Evolutionary conservation across 2,329 filamentous ascomycete genomes (phyloP).

Genomic region (Colletotrichum orbiculare): DNA sequence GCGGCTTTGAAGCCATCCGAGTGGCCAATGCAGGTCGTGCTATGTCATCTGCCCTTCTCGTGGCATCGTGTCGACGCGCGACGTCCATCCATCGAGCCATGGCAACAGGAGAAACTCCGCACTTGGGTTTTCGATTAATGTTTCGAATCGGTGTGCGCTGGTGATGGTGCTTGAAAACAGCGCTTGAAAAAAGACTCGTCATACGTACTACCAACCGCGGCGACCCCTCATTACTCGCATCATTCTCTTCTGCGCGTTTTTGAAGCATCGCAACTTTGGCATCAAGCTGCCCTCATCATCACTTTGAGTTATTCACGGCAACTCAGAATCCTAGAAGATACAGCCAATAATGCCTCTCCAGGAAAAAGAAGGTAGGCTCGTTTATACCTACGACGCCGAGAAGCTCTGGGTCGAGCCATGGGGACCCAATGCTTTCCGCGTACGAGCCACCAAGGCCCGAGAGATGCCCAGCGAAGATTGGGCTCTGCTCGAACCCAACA

Average conservation of each 20-base stretch:
- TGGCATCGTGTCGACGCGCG: constrained; percentile 22
- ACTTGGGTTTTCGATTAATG: neutral
- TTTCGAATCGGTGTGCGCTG: neutral
- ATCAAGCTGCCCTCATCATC: neutral
- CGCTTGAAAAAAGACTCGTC: too few species aligned
- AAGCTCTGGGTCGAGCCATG: constrained; percentile 61
- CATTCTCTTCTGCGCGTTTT: too few species aligned
- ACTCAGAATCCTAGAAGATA: neutral
- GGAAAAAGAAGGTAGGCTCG: constrained; percentile 22
- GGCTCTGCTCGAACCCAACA: constrained; percentile 46
- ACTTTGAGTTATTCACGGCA: neutral
- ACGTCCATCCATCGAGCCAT: constrained; percentile 14
- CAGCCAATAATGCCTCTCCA: constrained; percentile 16
- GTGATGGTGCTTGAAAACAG: neutral
- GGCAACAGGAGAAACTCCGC: constrained; percentile 33
- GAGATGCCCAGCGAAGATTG: constrained; percentile 50
- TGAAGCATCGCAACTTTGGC: neutral
- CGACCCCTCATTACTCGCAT: too few species aligned
- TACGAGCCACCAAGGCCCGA: constrained; percentile 56
- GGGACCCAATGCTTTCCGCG: constrained; percentile 57
- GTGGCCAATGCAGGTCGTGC: constrained; percentile 17
- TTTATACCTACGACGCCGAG: constrained; percentile 54
- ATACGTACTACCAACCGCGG: too few species aligned
- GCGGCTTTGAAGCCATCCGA: constrained; percentile 30
- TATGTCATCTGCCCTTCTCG: constrained; percentile 19